Conservation (phyloP, 371 early-diverging fungal genomes). For the Chytridium lagenaria region DNA sequence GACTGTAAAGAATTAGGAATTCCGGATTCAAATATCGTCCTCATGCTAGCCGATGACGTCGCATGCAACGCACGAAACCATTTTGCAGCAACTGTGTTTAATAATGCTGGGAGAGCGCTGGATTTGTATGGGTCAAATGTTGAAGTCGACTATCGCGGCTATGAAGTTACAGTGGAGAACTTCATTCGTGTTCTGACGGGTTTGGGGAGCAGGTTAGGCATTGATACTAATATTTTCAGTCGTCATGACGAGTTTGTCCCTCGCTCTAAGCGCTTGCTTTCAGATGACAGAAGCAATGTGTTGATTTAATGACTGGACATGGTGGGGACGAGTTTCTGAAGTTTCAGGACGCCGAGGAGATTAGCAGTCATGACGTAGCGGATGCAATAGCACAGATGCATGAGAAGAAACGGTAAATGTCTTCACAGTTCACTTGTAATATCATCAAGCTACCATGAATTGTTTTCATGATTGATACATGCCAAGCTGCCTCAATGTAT, state of each 20-base stretch:
- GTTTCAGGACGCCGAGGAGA: slow-evolving; percentile 97
- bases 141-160: slow-evolving; percentile 97
- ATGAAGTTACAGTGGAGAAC: slow-evolving; percentile 97
- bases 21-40: slow-evolving; percentile 95
- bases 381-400: slow-evolving; percentile 96
- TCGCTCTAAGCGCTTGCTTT: slow-evolving; percentile 87
- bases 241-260: slow-evolving; percentile 55
- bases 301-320: slow-evolving; percentile 98
- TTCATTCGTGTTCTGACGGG: slow-evolving; percentile 94
- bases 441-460: slow-evolving; percentile 90
- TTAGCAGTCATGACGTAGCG: slow-evolving; percentile 90
- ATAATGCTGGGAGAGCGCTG: slow-evolving; percentile 77
- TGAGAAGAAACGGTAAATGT: slow-evolving; percentile 79
- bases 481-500: slow-evolving; percentile 96
- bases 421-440: slow-evolving; percentile 71
- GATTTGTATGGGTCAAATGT: slow-evolving; percentile 94
- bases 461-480: slow-evolving; percentile 97
- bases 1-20: slow-evolving; percentile 98
- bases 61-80: slow-evolving; percentile 95
- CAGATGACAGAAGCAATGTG: slow-evolving; percentile 93
- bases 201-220: slow-evolving; percentile 28
- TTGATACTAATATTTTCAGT: slow-evolving; percentile 32
- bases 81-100: slow-evolving; percentile 91
- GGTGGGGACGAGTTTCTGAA: slow-evolving; percentile 98
- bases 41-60: slow-evolving; percentile 97